Percentiles rank a stretch among this genome's conserved stretches.
Evolutionary conservation across 148 eudicot genomes (phyloP).

Genomic region (Nepenthes gracilis): DNA sequence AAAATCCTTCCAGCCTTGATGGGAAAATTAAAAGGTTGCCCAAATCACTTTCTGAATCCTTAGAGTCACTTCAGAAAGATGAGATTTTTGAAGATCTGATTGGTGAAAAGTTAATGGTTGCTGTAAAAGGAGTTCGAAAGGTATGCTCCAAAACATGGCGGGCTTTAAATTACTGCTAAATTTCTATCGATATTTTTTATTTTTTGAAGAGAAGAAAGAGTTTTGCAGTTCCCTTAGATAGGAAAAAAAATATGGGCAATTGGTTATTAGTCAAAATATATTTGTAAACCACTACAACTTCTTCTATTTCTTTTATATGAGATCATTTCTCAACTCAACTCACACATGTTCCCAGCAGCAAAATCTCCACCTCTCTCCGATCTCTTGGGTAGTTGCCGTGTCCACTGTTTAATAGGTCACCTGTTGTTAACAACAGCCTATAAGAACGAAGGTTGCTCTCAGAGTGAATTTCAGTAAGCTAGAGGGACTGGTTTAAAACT

Average conservation of each 20-base stretch:
- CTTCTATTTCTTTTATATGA: too few relatives aligned
- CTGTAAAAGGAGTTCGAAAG: slow-evolving; percentile 71
- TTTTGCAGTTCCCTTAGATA: background rate
- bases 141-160: slow-evolving; percentile 19
- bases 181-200: background rate
- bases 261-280: too few relatives aligned
- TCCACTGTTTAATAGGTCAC: too few relatives aligned
- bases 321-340: too few relatives aligned
- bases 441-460: too few relatives aligned
- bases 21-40: slow-evolving; percentile 60
- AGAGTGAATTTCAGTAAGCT: background rate
- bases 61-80: slow-evolving; percentile 64
- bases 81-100: slow-evolving; percentile 36
- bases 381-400: too few relatives aligned
- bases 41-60: slow-evolving; percentile 57
- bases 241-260: too few relatives aligned
- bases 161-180: background rate
- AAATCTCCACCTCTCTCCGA: too few relatives aligned
- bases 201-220: background rate
- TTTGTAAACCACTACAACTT: too few relatives aligned
- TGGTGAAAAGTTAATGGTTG: slow-evolving; percentile 54
- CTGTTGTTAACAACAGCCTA: too few relatives aligned
- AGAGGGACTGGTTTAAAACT: background rate
- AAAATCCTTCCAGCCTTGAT: slow-evolving; percentile 47
- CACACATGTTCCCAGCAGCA: too few relatives aligned